Evolutionary conservation across 345 rosid genomes (phyloP).

Genomic region (Streptanthus diversifolius): DNA sequence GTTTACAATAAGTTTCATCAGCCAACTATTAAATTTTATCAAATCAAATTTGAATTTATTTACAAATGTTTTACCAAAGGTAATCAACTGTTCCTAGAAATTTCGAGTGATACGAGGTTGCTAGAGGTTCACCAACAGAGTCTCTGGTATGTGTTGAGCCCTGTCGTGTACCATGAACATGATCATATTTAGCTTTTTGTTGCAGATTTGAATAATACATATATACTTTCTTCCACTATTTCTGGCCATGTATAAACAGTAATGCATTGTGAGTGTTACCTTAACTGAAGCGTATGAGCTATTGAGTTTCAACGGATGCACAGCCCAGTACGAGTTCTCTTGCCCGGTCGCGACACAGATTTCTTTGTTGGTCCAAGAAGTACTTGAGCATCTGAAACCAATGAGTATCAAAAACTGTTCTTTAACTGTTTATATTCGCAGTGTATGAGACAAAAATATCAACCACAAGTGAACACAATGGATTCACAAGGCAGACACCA

Average conservation of each 20-base stretch:
- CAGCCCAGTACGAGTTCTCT: conserved; percentile 40
- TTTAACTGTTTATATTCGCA: background rate
- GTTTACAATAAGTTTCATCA: background rate
- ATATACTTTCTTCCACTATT: background rate
- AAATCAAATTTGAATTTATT: background rate
- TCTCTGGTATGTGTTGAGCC: conserved; percentile 54
- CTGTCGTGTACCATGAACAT: conserved; percentile 36
- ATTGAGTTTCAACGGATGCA: conserved; percentile 59
- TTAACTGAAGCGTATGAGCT: conserved; percentile 65
- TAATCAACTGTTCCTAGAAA: conserved; percentile 90
- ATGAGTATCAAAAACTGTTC: background rate
- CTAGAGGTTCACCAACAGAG: conserved; percentile 63
- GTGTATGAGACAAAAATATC: background rate
- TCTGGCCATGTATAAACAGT: background rate
- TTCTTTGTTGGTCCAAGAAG: conserved; percentile 59
- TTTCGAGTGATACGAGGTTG: conserved; percentile 77
- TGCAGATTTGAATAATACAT: background rate
- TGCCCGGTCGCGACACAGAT: conserved; percentile 53
- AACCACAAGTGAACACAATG: background rate
- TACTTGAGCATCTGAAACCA: conserved; percentile 40
- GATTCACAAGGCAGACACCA: background rate
- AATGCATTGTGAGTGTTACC: conserved; percentile 35
- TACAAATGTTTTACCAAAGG: conserved; percentile 50
- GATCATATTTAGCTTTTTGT: background rate
- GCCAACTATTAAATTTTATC: background rate